These are phyloP conservation scores for Knoxdaviesia capensis DNA, from an alignment of 2,329 filamentous ascomycete genomes.

Conservation along the genomic window DNA sequence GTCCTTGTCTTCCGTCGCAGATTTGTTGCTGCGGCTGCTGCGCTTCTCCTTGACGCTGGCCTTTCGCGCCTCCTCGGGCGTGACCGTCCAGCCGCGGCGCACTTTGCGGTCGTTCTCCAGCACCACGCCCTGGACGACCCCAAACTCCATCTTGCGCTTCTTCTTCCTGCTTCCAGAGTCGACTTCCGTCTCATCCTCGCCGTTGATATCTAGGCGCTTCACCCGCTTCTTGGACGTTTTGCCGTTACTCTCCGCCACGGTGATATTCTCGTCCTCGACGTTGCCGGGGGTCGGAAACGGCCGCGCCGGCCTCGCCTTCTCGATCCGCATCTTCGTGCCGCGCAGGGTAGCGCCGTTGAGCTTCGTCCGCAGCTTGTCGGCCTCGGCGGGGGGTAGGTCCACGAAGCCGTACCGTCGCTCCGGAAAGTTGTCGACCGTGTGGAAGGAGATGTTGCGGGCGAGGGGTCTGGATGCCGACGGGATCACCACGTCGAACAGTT, in stretches of 20 bases:
- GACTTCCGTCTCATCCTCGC: conserved; percentile 10
- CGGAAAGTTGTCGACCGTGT: conserved; percentile 68
- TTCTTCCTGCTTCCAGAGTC: conserved; percentile 20
- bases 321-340: conserved; percentile 67
- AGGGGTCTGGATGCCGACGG: conserved; percentile 42
- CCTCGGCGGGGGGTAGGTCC: conserved; percentile 61
- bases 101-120: conserved; percentile 57
- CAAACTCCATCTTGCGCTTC: conserved; percentile 29
- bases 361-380: conserved; percentile 81
- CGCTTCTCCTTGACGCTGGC: conserved; percentile 22
- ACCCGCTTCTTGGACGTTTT: conserved; percentile 18
- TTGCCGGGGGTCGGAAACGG: conserved; percentile 16
- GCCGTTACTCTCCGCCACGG: conserved; percentile 6
- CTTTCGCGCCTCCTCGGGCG: conserved; percentile 26
- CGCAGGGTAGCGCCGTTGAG: conserved; percentile 72
- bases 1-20: conserved; percentile 24
- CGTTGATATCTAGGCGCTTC: conserved; percentile 12
- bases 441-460: conserved; percentile 73
- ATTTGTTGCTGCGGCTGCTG: conserved; percentile 16
- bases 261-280: conserved; percentile 7
- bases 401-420: conserved; percentile 83
- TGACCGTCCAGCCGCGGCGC: conserved; percentile 76
- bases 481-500: conserved; percentile 53
- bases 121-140: conserved; percentile 44
- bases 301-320: conserved; percentile 48